Conservation (phyloP, 345 rosid species). For the Citrus reticulata region DNA sequence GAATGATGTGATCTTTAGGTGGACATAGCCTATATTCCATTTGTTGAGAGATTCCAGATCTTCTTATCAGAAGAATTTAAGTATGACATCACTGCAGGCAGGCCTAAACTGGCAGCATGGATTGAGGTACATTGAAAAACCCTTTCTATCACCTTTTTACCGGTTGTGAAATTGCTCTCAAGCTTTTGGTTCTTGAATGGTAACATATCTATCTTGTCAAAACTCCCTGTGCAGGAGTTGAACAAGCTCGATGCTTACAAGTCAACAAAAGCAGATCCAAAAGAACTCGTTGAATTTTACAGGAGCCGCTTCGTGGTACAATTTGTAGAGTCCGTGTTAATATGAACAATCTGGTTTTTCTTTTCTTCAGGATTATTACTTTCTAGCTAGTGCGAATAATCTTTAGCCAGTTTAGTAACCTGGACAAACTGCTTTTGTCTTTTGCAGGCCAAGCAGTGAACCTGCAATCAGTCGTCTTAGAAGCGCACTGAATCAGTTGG, state of each 20-base stretch:
- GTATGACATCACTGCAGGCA: constrained; percentile 55
- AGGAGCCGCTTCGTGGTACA: background rate
- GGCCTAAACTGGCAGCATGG: constrained; percentile 79
- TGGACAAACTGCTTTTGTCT: background rate
- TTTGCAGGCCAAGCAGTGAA: background rate
- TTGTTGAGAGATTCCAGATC: constrained; percentile 63
- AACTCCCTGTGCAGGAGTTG: background rate
- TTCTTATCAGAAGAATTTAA: constrained; percentile 47
- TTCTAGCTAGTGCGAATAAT: background rate
- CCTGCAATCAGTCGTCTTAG: background rate
- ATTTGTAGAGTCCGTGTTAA: no score
- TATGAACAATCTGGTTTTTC: background rate
- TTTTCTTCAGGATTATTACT: background rate
- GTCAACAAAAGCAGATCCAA: background rate
- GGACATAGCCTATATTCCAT: constrained; percentile 67
- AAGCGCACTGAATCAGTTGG: background rate
- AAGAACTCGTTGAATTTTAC: background rate
- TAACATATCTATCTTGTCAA: background rate
- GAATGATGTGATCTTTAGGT: constrained; percentile 37
- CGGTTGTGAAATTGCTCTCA: background rate
- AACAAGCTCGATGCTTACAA: background rate
- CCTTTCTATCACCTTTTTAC: no score
- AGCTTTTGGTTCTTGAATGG: background rate
- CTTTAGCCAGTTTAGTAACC: background rate
- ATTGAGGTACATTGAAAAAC: constrained; percentile 44